Conservation (phyloP, 345 rosid species). For the Lepidium africanum region DNA sequence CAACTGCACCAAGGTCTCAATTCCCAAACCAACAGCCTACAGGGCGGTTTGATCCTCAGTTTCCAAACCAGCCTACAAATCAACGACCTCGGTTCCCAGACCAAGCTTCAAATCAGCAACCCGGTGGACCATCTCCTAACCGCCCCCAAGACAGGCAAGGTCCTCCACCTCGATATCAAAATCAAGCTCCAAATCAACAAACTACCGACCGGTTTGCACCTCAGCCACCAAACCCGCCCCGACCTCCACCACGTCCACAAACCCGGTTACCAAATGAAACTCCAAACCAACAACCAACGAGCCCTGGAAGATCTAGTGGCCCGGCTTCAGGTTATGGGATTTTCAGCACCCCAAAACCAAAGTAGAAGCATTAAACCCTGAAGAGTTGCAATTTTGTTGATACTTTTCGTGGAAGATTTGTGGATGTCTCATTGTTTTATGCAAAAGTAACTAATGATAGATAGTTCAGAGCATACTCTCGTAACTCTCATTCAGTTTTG, state of each 20-base stretch:
- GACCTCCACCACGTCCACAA: constrained; percentile 19
- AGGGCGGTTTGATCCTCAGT: constrained; percentile 25
- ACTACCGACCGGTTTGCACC: constrained; percentile 21
- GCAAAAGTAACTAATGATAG: neutral
- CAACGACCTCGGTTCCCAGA: constrained; percentile 16
- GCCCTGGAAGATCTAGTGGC: constrained; percentile 22
- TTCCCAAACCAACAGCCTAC: constrained; percentile 11
- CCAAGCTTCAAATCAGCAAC: constrained; percentile 16
- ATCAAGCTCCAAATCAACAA: constrained; percentile 26
- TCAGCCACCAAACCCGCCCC: constrained; percentile 15
- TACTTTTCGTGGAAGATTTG: neutral
- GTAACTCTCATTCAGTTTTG: neutral
- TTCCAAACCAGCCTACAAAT: constrained; percentile 11
- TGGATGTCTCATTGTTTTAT: neutral
- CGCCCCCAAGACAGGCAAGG: constrained; percentile 7
- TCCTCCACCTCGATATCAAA: constrained; percentile 21
- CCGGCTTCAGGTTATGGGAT: constrained; percentile 43
- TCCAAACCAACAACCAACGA: constrained; percentile 12
- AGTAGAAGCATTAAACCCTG: neutral
- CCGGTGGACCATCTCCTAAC: constrained; percentile 16
- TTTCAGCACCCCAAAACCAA: constrained; percentile 41
- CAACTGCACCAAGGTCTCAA: constrained; percentile 11
- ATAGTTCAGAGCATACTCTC: constrained; percentile 17
- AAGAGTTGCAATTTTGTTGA: neutral
- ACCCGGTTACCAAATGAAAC: constrained; percentile 22